phyloP scores from a whole-genome alignment of 2,329 filamentous ascomycete genomes.

The Fusarium ambrosium region DNA sequence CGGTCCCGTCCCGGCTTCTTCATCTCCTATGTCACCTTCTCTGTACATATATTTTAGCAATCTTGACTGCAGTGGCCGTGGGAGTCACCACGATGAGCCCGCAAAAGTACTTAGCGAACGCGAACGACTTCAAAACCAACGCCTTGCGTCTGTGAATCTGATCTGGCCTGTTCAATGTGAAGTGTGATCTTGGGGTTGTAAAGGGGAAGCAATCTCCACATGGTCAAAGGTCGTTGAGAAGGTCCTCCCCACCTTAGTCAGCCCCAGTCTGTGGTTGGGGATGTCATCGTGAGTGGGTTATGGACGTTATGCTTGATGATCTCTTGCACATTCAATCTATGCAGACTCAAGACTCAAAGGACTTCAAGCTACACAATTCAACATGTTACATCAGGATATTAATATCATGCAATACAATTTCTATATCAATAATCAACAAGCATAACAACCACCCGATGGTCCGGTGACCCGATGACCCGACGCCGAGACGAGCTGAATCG shows the following conservation, averaged over 20 bases:
- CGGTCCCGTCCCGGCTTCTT: constrained; percentile 10
- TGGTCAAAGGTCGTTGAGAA: constrained; percentile 20
- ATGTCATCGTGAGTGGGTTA: background rate
- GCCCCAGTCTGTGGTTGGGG: background rate
- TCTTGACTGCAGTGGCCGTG: constrained; percentile 10
- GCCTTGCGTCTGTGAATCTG: background rate
- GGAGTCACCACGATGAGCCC: constrained; percentile 4
- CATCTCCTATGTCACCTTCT: constrained; percentile 35
- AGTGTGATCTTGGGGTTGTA: background rate
- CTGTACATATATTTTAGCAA: constrained; percentile 34
- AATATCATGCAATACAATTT: background rate
- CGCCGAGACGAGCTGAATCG: background rate
- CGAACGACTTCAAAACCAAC: constrained; percentile 4
- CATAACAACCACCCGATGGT: background rate
- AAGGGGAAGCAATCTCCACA: background rate
- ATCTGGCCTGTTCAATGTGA: background rate
- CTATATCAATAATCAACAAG: background rate
- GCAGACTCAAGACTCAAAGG: background rate
- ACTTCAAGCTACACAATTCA: background rate
- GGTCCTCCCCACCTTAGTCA: constrained; percentile 30
- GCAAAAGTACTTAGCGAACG: constrained; percentile 29
- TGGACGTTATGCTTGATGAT: background rate
- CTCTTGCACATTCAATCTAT: background rate
- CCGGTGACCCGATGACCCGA: background rate
- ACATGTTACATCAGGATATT: background rate